A percentile compares a stretch with the other conserved stretches of the same genome.
phyloP scores from a whole-genome alignment of 2,329 filamentous ascomycete genomes.

The Venturia carpophila region DNA sequence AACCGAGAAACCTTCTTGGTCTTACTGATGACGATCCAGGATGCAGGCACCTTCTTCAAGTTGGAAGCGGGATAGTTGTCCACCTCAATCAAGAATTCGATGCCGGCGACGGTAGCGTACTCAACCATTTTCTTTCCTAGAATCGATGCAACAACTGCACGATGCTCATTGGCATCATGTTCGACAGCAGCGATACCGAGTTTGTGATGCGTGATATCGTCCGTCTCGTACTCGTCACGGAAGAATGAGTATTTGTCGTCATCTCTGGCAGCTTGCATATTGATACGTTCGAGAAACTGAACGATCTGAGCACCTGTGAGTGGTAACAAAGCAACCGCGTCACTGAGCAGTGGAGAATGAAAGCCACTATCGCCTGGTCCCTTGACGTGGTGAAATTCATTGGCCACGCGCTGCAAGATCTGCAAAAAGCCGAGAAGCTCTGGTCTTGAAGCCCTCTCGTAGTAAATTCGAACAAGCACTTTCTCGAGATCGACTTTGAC shows the following conservation, averaged over 20 bases:
- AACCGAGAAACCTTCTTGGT: constrained; percentile 90
- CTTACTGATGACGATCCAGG: constrained; percentile 89
- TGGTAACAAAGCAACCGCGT: constrained; percentile 68
- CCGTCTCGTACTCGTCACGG: constrained; percentile 75
- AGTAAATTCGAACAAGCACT: constrained; percentile 90
- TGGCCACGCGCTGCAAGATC: constrained; percentile 71
- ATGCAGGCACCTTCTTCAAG: constrained; percentile 81
- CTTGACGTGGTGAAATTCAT: constrained; percentile 64
- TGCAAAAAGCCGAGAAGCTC: constrained; percentile 82
- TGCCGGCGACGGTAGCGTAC: constrained; percentile 79
- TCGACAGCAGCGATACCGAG: constrained; percentile 90
- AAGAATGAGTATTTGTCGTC: constrained; percentile 97
- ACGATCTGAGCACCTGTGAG: constrained; percentile 66
- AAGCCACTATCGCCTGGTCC: constrained; percentile 63
- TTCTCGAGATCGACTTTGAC: constrained; percentile 81
- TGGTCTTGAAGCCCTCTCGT: constrained; percentile 85
- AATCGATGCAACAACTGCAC: constrained; percentile 59
- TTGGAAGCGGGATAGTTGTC: constrained; percentile 54
- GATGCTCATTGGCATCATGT: constrained; percentile 75
- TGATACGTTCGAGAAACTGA: constrained; percentile 75
- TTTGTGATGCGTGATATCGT: constrained; percentile 82
- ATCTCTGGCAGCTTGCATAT: constrained; percentile 68
- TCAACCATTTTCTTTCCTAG: constrained; percentile 64
- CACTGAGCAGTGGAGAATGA: constrained; percentile 57
- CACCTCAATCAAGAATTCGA: constrained; percentile 92